These are phyloP conservation scores for Boletus rex-veris DNA, from an alignment of 768 basidiomycete species.

Conservation along the genomic window DNA sequence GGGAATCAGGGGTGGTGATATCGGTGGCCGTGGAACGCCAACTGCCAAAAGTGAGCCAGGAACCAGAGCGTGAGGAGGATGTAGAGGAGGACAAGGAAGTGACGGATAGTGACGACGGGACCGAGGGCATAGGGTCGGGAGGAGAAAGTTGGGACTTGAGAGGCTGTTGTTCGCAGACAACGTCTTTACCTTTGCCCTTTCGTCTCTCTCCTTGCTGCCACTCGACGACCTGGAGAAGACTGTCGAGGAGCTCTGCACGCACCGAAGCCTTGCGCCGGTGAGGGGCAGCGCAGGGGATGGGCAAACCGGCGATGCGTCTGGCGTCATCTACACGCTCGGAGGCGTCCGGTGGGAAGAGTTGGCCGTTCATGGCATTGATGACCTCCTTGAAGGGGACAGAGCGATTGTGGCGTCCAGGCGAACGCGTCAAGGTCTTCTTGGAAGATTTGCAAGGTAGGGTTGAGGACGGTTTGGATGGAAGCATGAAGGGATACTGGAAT, in stretches of 20 bases:
- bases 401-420: constrained; percentile 24
- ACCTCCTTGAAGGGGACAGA: constrained; percentile 56
- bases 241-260: constrained; percentile 40
- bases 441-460: constrained; percentile 16
- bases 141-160: constrained; percentile 5
- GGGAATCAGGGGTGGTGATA: constrained; percentile 32
- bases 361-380: constrained; percentile 53
- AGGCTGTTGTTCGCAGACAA: constrained; percentile 29
- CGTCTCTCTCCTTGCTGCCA: constrained; percentile 40
- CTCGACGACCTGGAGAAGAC: constrained; percentile 42
- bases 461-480: constrained; percentile 18
- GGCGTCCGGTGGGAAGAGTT: constrained; percentile 47
- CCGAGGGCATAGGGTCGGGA: constrained; percentile 17
- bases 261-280: constrained; percentile 21
- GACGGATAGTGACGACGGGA: constrained; percentile 23
- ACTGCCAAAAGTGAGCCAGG: constrained; percentile 44
- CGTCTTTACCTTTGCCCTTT: constrained; percentile 39
- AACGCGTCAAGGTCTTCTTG: constrained; percentile 5
- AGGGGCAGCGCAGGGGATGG: constrained; percentile 10
- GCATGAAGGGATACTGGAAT: constrained; percentile 35
- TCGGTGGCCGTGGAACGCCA: constrained; percentile 38
- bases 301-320: constrained; percentile 26
- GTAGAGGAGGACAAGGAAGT: constrained; percentile 25
- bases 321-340: constrained; percentile 33
- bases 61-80: constrained; percentile 36